Evolutionary conservation across 2,329 filamentous ascomycete species (phyloP).

Genomic region (Colletotrichum viniferum): DNA sequence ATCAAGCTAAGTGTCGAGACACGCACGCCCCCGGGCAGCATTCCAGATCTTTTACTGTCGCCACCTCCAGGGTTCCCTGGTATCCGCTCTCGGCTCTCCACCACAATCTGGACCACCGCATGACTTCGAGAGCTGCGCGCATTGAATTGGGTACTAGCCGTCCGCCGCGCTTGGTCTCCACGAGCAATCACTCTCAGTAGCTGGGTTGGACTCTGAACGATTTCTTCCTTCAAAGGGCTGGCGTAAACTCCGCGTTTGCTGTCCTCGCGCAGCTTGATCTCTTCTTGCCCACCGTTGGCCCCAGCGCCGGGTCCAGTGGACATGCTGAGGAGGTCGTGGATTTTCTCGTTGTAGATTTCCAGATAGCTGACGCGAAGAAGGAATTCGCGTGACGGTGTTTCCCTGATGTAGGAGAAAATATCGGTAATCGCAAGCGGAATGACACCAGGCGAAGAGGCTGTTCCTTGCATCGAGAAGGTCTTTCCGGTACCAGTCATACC

Average conservation of each 20-base stretch:
- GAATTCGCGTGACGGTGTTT: conserved; percentile 94
- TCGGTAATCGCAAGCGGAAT: conserved; percentile 97
- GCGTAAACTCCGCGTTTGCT: conserved; percentile 97
- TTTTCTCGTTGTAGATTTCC: conserved; percentile 98
- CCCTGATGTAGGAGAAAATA: conserved; percentile 98
- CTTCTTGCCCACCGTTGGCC: conserved; percentile 70
- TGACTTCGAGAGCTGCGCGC: conserved; percentile 96
- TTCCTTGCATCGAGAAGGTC: conserved; percentile 99
- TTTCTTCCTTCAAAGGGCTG: conserved; percentile 94
- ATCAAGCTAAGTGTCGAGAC: conserved; percentile 96
- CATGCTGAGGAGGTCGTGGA: conserved; percentile 89
- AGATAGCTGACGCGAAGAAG: conserved; percentile 94
- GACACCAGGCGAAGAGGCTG: conserved; percentile 91
- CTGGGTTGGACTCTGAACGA: conserved; percentile 97
- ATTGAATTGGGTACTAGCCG: conserved; percentile 96
- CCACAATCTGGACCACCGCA: conserved; percentile 97
- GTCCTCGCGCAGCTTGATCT: conserved; percentile 97
- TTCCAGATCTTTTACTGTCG: conserved; percentile 70
- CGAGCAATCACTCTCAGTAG: conserved; percentile 92
- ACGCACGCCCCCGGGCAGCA: conserved; percentile 85
- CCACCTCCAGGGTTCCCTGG: conserved; percentile 52
- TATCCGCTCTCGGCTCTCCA: conserved; percentile 90
- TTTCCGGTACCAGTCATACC: conserved; percentile 99
- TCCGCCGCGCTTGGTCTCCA: conserved; percentile 87
- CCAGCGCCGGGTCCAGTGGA: conserved; percentile 63